Percentiles rank a stretch among this genome's conserved stretches.
Evolutionary conservation across 495 filamentous ascomycete genomes (phyloP).

Genomic region (Daldinia childiae): DNA sequence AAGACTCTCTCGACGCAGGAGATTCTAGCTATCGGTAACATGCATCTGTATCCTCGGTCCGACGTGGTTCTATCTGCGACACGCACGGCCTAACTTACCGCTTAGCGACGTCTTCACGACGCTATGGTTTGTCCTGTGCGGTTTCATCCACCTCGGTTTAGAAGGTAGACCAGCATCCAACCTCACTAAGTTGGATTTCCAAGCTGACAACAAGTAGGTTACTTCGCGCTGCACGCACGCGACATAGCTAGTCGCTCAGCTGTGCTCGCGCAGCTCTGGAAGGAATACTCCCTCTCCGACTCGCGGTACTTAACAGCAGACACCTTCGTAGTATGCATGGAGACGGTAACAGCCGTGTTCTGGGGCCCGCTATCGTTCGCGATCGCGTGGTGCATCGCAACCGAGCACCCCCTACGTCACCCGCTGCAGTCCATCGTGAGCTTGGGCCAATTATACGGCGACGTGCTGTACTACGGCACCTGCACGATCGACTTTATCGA

Average conservation of each 20-base stretch:
- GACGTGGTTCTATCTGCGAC: background rate
- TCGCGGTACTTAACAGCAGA: background rate
- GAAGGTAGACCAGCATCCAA: background rate
- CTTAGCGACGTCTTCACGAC: background rate
- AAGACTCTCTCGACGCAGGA: background rate
- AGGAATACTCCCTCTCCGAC: background rate
- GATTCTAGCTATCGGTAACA: background rate
- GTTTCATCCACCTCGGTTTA: background rate
- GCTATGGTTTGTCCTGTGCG: background rate
- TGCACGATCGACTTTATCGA: background rate
- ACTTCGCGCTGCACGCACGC: background rate
- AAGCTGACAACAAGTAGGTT: too few species aligned
- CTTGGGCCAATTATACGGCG: background rate
- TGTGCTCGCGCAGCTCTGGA: background rate
- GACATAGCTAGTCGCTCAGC: background rate
- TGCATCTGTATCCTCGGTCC: background rate
- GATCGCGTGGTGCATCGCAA: background rate
- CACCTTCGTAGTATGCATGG: background rate
- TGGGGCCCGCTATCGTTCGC: background rate
- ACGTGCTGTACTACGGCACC: constrained; percentile 3
- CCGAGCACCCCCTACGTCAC: background rate
- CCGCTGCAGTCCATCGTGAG: background rate
- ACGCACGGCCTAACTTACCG: background rate
- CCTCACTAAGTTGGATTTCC: too few species aligned
- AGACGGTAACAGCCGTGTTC: background rate